A percentile compares a stretch with the other conserved stretches of the same genome.
Evolutionary conservation across 768 basidiomycete genomes (phyloP).

Genomic region (Trametes gibbosa): DNA sequence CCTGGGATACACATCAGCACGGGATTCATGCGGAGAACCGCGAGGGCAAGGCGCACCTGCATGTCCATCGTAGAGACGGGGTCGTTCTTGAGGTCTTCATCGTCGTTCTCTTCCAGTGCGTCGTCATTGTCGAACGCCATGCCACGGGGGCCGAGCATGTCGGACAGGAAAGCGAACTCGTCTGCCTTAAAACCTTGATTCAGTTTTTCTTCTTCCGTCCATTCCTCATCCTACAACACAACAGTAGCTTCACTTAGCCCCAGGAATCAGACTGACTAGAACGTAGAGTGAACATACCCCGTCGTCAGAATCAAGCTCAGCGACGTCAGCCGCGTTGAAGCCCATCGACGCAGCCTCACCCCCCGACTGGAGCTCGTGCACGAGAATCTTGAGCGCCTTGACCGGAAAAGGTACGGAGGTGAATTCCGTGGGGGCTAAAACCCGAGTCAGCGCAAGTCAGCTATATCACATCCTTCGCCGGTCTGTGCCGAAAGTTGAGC

Average conservation of each 20-base stretch:
- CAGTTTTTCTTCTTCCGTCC: conserved; percentile 78
- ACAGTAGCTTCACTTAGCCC: background rate
- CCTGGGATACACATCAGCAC: conserved; percentile 38
- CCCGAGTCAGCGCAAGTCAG: conserved; percentile 20
- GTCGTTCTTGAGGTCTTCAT: conserved; percentile 87
- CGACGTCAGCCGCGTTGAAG: conserved; percentile 36
- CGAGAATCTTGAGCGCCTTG: conserved; percentile 86
- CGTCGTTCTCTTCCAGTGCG: conserved; percentile 66
- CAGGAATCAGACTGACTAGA: background rate
- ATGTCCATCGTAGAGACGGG: conserved; percentile 87
- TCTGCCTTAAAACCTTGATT: conserved; percentile 60
- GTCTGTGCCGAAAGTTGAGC: conserved; percentile 6
- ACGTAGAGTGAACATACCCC: conserved; percentile 51
- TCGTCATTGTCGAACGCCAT: conserved; percentile 80
- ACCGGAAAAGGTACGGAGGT: conserved; percentile 84
- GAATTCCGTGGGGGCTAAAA: conserved; percentile 80
- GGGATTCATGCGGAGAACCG: background rate
- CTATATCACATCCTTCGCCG: background rate
- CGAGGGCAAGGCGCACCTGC: conserved; percentile 35
- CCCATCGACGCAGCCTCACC: conserved; percentile 72
- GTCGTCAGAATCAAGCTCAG: conserved; percentile 73
- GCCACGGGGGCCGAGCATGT: conserved; percentile 74
- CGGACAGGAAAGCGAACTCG: conserved; percentile 82
- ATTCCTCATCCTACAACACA: conserved; percentile 73
- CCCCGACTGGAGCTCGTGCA: conserved; percentile 79